Percentiles rank a stretch among this genome's conserved stretches.
Conservation (phyloP, 2,329 filamentous ascomycete species). For the Plenodomus tracheiphilus region DNA sequence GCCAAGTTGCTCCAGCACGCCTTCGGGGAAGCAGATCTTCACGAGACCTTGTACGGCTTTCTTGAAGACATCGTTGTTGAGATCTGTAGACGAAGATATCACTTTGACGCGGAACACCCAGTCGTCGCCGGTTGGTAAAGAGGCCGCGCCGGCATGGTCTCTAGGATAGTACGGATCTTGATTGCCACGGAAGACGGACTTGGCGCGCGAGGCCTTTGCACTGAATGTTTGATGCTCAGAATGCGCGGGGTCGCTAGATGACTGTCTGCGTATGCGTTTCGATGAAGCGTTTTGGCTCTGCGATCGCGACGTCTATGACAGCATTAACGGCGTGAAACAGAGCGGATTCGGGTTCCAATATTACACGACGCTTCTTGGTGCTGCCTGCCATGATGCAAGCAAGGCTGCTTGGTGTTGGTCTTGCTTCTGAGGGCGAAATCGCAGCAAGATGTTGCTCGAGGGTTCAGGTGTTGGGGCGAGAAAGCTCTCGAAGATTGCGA, state of each 20-base stretch:
- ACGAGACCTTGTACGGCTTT: conserved; percentile 30
- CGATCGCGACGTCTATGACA: conserved; percentile 1
- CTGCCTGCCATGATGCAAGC: conserved; percentile 3
- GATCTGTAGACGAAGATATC: conserved; percentile 10
- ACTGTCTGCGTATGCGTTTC: conserved; percentile 3
- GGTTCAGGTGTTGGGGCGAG: too few species aligned
- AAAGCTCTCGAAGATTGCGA: too few species aligned
- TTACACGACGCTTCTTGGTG: conserved; percentile 11
- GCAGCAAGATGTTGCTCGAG: too few species aligned
- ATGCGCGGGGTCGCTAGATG: neutral
- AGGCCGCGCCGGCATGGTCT: neutral
- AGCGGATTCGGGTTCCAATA: neutral
- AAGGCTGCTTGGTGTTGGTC: neutral
- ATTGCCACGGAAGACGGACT: conserved; percentile 1
- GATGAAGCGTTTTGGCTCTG: neutral
- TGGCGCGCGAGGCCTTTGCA: neutral
- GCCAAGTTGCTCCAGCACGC: conserved; percentile 26
- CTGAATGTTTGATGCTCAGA: neutral
- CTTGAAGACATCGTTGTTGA: conserved; percentile 19
- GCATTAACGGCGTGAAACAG: neutral
- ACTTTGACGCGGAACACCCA: conserved; percentile 31
- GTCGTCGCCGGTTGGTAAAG: conserved; percentile 19
- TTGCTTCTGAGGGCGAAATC: neutral
- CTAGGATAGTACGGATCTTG: conserved; percentile 3
- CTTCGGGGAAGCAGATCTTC: conserved; percentile 31